phyloP scores from a whole-genome alignment of 163 green algal species.

The Trebouxia gelatinosa region DNA sequence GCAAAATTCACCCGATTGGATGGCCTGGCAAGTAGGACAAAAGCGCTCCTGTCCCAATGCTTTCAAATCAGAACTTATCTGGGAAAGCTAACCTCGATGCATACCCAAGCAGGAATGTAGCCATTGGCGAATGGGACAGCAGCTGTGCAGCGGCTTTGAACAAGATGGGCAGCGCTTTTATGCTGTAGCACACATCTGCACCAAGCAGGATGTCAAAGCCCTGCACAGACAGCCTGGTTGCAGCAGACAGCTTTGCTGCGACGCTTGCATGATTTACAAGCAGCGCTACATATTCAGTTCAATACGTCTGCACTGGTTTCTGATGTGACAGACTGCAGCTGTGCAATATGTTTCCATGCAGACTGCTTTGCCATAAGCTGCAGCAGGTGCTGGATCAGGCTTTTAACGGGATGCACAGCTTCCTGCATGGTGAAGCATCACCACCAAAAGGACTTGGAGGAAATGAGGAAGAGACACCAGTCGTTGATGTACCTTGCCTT shows the following conservation, averaged over 20 bases:
- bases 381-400: too few species aligned
- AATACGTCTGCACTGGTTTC: too few species aligned
- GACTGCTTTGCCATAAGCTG: neutral
- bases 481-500: neutral
- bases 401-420: too few species aligned
- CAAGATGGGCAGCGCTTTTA: conserved; percentile 33
- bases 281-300: neutral
- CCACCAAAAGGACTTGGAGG: too few species aligned
- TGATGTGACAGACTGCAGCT: neutral
- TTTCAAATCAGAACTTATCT: neutral
- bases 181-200: conserved; percentile 39
- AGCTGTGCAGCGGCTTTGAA: conserved; percentile 31
- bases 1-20: too few species aligned
- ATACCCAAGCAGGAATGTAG: conserved; percentile 34
- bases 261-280: neutral
- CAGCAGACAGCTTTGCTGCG: neutral
- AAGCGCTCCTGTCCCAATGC: too few species aligned
- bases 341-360: neutral
- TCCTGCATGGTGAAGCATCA: neutral
- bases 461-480: too few species aligned
- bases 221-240: neutral
- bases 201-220: conserved; percentile 35
- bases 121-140: neutral
- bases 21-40: neutral
- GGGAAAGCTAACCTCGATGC: conserved; percentile 27